phyloP scores from a whole-genome alignment of 2,329 filamentous ascomycete species.

The Paraphoma sp. region DNA sequence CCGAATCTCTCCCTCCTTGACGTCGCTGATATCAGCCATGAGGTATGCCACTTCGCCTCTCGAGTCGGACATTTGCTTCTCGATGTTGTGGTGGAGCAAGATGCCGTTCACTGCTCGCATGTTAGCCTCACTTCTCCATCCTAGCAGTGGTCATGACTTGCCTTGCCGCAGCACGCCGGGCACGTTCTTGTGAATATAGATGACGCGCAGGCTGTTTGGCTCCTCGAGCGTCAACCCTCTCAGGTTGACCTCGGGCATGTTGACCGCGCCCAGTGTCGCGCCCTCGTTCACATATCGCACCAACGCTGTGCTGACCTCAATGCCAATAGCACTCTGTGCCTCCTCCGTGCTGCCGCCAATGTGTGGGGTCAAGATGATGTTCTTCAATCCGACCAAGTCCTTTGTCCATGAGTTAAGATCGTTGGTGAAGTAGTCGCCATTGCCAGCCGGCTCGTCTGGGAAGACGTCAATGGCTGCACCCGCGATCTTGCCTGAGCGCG shows the following conservation, averaged over 20 bases:
- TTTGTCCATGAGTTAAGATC: constrained; percentile 83
- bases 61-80: constrained; percentile 98
- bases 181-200: constrained; percentile 96
- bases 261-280: constrained; percentile 88
- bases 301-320: constrained; percentile 87
- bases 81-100: constrained; percentile 92
- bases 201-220: constrained; percentile 86
- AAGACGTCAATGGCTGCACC: constrained; percentile 97
- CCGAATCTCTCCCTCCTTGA: constrained; percentile 81
- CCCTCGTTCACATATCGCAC: constrained; percentile 97
- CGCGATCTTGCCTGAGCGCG: constrained; percentile 84
- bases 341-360: constrained; percentile 98
- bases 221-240: constrained; percentile 91
- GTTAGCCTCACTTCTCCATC: constrained; percentile 10
- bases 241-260: constrained; percentile 92
- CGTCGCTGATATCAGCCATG: constrained; percentile 95
- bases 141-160: constrained; percentile 41
- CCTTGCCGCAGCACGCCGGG: constrained; percentile 90
- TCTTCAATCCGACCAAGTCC: constrained; percentile 83
- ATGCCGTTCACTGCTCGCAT: constrained; percentile 82
- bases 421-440: constrained; percentile 93
- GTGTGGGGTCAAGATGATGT: constrained; percentile 94
- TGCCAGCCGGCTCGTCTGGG: constrained; percentile 89
- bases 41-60: constrained; percentile 93
- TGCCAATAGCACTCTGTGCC: constrained; percentile 92